Evolutionary conservation across 2,329 filamentous ascomycete genomes (phyloP).

Genomic region (Sporothrix inflata): DNA sequence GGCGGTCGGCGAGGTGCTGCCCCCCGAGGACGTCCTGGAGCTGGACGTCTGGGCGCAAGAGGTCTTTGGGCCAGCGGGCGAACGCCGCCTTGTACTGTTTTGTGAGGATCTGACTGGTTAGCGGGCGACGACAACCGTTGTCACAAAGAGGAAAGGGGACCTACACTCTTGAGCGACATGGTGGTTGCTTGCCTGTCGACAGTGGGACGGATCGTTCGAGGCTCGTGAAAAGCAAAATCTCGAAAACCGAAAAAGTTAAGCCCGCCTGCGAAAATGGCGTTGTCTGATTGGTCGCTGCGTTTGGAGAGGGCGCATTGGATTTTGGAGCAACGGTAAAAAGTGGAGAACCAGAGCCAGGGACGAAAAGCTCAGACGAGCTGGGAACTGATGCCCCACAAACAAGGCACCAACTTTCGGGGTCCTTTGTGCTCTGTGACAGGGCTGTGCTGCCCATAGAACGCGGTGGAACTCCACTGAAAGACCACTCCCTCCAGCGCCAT

Average conservation of each 20-base stretch:
- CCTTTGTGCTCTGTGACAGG: background rate
- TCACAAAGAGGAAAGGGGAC: background rate
- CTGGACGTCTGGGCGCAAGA: constrained; percentile 64
- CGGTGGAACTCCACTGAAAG: constrained; percentile 22
- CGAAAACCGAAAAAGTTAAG: background rate
- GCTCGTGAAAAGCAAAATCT: background rate
- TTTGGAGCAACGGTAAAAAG: constrained; percentile 2
- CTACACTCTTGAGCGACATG: constrained; percentile 28
- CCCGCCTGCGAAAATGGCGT: background rate
- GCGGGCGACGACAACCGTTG: background rate
- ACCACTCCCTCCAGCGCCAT: background rate
- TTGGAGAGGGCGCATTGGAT: background rate
- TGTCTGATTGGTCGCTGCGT: background rate
- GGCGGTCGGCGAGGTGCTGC: constrained; percentile 46
- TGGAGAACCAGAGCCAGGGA: background rate
- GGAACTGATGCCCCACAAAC: constrained; percentile 17
- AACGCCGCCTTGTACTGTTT: constrained; percentile 55
- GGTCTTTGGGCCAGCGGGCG: constrained; percentile 65
- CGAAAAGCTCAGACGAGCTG: background rate
- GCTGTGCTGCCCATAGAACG: background rate
- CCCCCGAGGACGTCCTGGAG: constrained; percentile 59
- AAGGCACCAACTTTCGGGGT: constrained; percentile 15
- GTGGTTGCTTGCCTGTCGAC: background rate
- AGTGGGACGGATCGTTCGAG: background rate
- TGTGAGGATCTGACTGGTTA: constrained; percentile 45